Conservation (phyloP, 306 rosid species). For the Citrullus amarus region DNA sequence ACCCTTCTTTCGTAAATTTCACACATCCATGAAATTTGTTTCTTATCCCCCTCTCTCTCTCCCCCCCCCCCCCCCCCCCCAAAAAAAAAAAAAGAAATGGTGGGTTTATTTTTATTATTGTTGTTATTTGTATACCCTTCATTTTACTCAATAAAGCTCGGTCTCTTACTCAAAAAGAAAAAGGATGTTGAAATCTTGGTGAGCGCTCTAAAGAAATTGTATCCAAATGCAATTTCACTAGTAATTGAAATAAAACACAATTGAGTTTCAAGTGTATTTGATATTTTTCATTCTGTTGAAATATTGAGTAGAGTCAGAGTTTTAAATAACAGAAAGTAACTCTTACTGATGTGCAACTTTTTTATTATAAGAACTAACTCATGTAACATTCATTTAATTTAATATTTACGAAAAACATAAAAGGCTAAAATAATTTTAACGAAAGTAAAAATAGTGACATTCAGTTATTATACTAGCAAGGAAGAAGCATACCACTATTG, state of each 20-base stretch:
- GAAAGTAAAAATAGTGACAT: not conserved
- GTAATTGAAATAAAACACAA: not conserved
- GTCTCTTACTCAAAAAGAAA: not conserved
- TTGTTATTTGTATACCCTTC: not conserved
- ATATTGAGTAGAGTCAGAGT: not conserved
- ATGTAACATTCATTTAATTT: too few relatives aligned
- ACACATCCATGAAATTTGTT: too few relatives aligned
- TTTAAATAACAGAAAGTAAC: not conserved
- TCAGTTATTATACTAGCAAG: not conserved
- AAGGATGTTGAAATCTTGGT: not conserved
- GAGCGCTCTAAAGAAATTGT: not conserved
- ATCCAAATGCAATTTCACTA: not conserved
- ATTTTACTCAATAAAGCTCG: not conserved
- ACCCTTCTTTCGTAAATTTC: too few relatives aligned
- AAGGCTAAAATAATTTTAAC: not conserved
- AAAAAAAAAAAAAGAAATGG: too few relatives aligned
- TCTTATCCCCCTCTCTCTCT: too few relatives aligned
- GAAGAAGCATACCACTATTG: slow-evolving; percentile 34
- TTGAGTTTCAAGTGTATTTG: not conserved
- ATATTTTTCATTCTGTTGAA: not conserved
- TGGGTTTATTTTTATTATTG: too few relatives aligned
- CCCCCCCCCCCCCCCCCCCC: too few relatives aligned
- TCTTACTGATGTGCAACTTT: not conserved
- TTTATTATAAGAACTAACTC: too few relatives aligned
- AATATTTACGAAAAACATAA: too few relatives aligned